Conservation (phyloP, 2,329 filamentous ascomycete species). For the Calonectria honghensis region DNA sequence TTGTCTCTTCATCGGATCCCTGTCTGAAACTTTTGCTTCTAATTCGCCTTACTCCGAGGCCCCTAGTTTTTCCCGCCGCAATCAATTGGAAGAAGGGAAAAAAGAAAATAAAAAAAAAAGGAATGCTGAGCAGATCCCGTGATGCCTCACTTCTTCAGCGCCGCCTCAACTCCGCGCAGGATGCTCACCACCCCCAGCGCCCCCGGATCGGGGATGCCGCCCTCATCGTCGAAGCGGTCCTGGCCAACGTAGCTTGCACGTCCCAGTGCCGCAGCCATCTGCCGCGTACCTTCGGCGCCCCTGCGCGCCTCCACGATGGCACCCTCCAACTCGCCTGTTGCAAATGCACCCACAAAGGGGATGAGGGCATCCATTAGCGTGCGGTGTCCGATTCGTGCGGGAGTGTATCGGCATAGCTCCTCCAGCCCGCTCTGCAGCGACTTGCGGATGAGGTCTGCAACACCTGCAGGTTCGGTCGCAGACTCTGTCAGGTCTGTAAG, state of each 20-base stretch:
- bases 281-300: slow-evolving; percentile 79
- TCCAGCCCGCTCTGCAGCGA: slow-evolving; percentile 47
- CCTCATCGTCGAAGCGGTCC: slow-evolving; percentile 73
- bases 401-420: slow-evolving; percentile 73
- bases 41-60: slow-evolving; percentile 25
- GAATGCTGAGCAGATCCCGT: neutral
- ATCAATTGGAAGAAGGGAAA: slow-evolving; percentile 1
- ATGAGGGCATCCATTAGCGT: slow-evolving; percentile 83
- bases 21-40: slow-evolving; percentile 18
- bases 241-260: slow-evolving; percentile 86
- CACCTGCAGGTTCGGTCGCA: neutral
- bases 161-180: slow-evolving; percentile 43
- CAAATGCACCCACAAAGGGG: slow-evolving; percentile 79
- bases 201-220: slow-evolving; percentile 78
- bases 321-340: slow-evolving; percentile 69
- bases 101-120: neutral
- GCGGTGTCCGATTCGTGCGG: slow-evolving; percentile 81
- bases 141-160: slow-evolving; percentile 26
- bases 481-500: slow-evolving; percentile 41
- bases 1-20: neutral
- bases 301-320: slow-evolving; percentile 44
- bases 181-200: slow-evolving; percentile 63
- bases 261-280: slow-evolving; percentile 83
- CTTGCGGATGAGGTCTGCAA: slow-evolving; percentile 39
- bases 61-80: neutral